Percentiles rank a stretch among this genome's conserved stretches.
These are phyloP conservation scores for Breynia disticha DNA, from an alignment of 441 rosid species.

Conservation along the genomic window DNA sequence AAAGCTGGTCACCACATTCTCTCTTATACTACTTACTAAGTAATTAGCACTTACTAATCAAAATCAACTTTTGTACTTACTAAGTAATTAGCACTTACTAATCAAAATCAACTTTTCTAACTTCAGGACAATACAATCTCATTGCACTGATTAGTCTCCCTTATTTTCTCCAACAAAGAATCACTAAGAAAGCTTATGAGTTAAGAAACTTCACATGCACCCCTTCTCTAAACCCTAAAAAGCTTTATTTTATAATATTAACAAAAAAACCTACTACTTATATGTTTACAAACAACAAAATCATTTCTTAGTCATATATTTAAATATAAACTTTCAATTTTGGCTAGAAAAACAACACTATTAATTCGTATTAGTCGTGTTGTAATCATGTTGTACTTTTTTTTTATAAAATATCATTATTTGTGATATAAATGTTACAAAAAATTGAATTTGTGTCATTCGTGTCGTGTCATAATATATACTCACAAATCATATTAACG, in stretches of 20 bases:
- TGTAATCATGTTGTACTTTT: too few species aligned
- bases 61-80: neutral
- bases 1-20: neutral
- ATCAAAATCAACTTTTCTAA: constrained; percentile 12
- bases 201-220: constrained; percentile 23
- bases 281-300: neutral
- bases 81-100: neutral
- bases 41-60: neutral
- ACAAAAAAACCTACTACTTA: neutral
- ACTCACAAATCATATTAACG: too few species aligned
- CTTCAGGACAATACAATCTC: constrained; percentile 19
- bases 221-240: constrained; percentile 43
- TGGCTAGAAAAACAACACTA: too few species aligned
- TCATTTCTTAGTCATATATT: neutral
- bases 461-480: too few species aligned
- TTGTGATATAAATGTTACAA: too few species aligned
- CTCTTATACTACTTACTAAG: neutral
- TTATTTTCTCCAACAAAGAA: constrained; percentile 11
- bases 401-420: too few species aligned
- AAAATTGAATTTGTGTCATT: too few species aligned
- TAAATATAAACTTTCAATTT: too few species aligned
- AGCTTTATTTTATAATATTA: constrained; percentile 15
- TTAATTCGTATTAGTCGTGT: too few species aligned
- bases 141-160: constrained; percentile 14
- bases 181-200: constrained; percentile 39